Evolutionary conservation across 2,329 filamentous ascomycete genomes (phyloP).

Genomic region (Thermoascus crustaceus): DNA sequence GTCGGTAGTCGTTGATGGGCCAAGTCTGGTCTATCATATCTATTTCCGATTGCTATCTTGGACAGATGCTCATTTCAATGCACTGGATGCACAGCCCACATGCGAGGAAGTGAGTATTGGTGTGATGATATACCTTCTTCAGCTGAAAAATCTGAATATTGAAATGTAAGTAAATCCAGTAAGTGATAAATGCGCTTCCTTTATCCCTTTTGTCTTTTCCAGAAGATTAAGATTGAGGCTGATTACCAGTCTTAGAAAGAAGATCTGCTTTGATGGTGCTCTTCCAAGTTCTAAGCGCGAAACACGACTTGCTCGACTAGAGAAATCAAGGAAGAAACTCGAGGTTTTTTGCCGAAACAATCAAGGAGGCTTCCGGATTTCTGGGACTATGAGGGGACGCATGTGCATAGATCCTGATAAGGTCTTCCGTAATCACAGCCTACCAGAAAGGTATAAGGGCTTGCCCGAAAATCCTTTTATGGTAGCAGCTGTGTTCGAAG

Average conservation of each 20-base stretch:
- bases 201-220: slow-evolving; percentile 8
- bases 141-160: slow-evolving; percentile 48
- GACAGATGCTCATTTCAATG: slow-evolving; percentile 32
- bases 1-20: slow-evolving; percentile 62
- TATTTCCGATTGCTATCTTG: slow-evolving; percentile 49
- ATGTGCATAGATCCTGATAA: slow-evolving; percentile 12
- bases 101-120: slow-evolving; percentile 56
- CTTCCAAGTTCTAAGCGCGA: slow-evolving; percentile 60
- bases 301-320: slow-evolving; percentile 54
- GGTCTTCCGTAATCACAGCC: slow-evolving; percentile 19
- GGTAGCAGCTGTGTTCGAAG: slow-evolving; percentile 68
- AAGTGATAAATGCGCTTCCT: slow-evolving; percentile 5
- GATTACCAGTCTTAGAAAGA: slow-evolving; percentile 33
- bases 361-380: slow-evolving; percentile 17
- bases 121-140: slow-evolving; percentile 55
- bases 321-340: slow-evolving; percentile 50
- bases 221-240: slow-evolving; percentile 11
- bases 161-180: slow-evolving; percentile 48
- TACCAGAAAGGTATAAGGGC: slow-evolving; percentile 21
- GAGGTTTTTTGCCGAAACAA: slow-evolving; percentile 39
- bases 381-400: slow-evolving; percentile 1
- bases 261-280: slow-evolving; percentile 79
- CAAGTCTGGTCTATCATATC: slow-evolving; percentile 67
- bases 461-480: slow-evolving; percentile 59
- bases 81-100: slow-evolving; percentile 48